Percentiles rank a stretch among this genome's conserved stretches.
phyloP scores from a whole-genome alignment of 2,329 filamentous ascomycete genomes.

The Ramichloridium luteum region DNA sequence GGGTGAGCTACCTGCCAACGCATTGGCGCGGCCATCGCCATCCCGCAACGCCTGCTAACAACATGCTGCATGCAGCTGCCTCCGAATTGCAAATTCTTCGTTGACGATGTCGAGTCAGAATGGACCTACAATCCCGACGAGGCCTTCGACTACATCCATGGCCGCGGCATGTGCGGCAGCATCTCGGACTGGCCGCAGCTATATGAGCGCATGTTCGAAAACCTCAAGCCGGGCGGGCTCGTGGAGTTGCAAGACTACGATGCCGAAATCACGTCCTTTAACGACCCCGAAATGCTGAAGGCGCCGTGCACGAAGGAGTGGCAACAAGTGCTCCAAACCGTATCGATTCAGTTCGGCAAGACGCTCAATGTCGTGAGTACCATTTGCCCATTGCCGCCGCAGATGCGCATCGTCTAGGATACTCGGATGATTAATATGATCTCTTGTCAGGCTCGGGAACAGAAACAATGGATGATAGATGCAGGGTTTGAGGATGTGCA shows the following conservation, averaged over 20 bases:
- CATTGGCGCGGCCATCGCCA: slow-evolving; percentile 1
- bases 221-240: slow-evolving; percentile 25
- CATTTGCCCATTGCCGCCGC: background rate
- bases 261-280: slow-evolving; percentile 15
- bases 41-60: no score
- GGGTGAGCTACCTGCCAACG: slow-evolving; percentile 7
- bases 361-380: slow-evolving; percentile 9
- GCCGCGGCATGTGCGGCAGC: slow-evolving; percentile 18
- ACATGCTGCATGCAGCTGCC: no score
- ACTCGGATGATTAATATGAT: background rate
- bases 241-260: slow-evolving; percentile 30
- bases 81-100: slow-evolving; percentile 13
- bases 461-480: slow-evolving; percentile 9
- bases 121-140: slow-evolving; percentile 15
- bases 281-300: slow-evolving; percentile 12
- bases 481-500: slow-evolving; percentile 12
- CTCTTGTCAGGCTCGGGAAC: slow-evolving; percentile 2
- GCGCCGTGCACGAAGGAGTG: slow-evolving; percentile 10
- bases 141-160: slow-evolving; percentile 21
- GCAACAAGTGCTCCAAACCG: slow-evolving; percentile 9
- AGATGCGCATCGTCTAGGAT: no score
- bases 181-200: slow-evolving; percentile 20
- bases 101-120: slow-evolving; percentile 13
- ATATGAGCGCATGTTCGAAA: slow-evolving; percentile 15
- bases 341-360: slow-evolving; percentile 7